Base-by-base conservation (phyloP, 371 early-diverging fungal species). In the Chytridiales sp. region DNA sequence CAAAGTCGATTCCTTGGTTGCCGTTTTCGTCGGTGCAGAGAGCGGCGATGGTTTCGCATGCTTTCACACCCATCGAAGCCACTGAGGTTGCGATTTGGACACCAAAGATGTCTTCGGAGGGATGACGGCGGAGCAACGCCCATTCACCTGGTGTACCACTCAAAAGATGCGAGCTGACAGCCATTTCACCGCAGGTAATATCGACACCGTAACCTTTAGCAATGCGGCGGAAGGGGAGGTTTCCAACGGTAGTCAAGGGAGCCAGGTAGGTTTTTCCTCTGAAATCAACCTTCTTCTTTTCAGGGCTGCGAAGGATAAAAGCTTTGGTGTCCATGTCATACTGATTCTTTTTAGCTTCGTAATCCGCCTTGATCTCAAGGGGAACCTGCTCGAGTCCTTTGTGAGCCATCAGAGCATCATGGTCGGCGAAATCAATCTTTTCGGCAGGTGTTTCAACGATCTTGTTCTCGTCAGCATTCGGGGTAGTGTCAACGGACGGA, bases 111-210 rank as follows among this genome's bases (percentile, higher is more conserved):
- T 89, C 90, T 66, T 98, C 98, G 24, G 85, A 84, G 35, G 67
- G 80, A 68, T 97, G 97, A 3, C 96, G 86, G 55, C 86, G 84
- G 6, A 91, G 69, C 51, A 94, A 76, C n/a, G 95, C 88, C 92
- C 57, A 56, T 56, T 56, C 57, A 34, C 24, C 6, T 9, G 36
- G 31, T 4, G 29, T 43, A 22, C 22, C 19, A 41, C 29, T 24
- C n/a, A 92, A 63, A 17, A 92, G 67, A 61, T 90, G 88, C 35
- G 67, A 56, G 9, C 87, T 83, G 73, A 95, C 74, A 1, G 93
- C 92, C 97, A 97, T 97, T 74, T 97, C 98, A 59, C 93, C 92
- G 67, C 97, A 95, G 2, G 98, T 98, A 43, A 98, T 89, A 69
- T 95, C 97, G 1, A 90, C 97, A 32, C 98, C 98, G 64, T 84